Evolutionary conservation across 495 filamentous ascomycete species (phyloP).

Genomic region (Tuber calosporum): DNA sequence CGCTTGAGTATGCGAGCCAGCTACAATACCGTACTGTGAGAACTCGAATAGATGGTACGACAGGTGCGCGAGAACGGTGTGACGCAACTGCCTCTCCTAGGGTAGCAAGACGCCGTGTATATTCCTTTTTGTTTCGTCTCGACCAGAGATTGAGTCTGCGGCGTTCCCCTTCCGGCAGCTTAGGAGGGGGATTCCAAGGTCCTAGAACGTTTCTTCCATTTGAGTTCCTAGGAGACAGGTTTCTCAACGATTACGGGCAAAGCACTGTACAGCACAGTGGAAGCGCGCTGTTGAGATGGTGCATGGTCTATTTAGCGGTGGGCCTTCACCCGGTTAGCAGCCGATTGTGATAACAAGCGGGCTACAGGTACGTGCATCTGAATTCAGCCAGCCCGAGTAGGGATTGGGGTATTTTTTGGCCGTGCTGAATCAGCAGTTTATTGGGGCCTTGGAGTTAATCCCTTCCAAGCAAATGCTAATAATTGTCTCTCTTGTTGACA

Average conservation of each 20-base stretch:
- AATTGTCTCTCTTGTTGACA: neutral
- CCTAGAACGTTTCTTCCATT: neutral
- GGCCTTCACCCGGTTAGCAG: neutral
- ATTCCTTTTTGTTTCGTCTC: neutral
- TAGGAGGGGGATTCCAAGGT: neutral
- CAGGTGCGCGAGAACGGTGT: neutral
- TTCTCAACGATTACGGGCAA: neutral
- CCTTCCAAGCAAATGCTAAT: neutral
- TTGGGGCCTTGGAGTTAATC: neutral
- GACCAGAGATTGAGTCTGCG: neutral
- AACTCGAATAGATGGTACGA: neutral
- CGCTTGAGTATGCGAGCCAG: neutral
- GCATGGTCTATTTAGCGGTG: neutral
- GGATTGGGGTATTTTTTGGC: neutral
- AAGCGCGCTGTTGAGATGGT: neutral
- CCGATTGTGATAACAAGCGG: neutral
- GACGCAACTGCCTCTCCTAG: neutral
- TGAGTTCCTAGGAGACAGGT: neutral
- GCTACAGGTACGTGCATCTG: neutral
- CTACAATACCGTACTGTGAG: neutral
- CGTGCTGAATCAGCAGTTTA: neutral
- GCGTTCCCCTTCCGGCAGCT: neutral
- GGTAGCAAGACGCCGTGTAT: neutral
- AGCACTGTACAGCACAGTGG: neutral
- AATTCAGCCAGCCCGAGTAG: neutral